Conservation (phyloP, 495 filamentous ascomycete genomes). For the Penicillium canescens region DNA sequence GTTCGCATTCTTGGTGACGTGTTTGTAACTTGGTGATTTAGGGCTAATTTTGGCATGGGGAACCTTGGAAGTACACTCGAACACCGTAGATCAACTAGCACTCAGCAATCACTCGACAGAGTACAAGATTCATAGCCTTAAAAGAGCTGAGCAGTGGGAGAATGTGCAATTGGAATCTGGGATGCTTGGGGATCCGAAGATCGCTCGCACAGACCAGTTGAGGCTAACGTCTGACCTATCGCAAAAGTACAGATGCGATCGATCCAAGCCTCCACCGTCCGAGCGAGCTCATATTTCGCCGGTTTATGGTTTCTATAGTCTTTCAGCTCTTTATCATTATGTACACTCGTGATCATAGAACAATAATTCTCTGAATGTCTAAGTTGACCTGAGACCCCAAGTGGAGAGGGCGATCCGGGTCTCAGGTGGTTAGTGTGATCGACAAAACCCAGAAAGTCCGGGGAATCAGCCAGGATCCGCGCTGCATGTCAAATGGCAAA, state of each 20-base stretch:
- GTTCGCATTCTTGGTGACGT: no score
- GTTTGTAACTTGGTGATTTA: no score
- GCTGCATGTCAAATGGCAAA: constrained; percentile 11
- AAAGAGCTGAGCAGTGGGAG: neutral
- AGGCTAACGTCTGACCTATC: constrained; percentile 12
- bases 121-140: neutral
- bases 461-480: constrained; percentile 5
- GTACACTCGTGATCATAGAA: neutral
- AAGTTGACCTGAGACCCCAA: constrained; percentile 1
- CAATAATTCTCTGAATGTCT: neutral
- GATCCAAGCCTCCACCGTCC: constrained; percentile 13
- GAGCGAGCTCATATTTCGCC: constrained; percentile 11
- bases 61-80: no score
- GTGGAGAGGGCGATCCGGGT: constrained; percentile 7
- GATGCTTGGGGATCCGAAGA: constrained; percentile 4
- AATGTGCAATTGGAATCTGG: neutral
- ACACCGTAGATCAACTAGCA: no score
- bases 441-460: constrained; percentile 8
- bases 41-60: no score
- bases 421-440: constrained; percentile 7
- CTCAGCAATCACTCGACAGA: no score
- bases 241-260: constrained; percentile 13
- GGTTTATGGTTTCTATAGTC: neutral
- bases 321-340: no score
- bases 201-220: constrained; percentile 5